phyloP scores from a whole-genome alignment of 75 land plant genomes.

The Cunninghamia lanceolata region DNA sequence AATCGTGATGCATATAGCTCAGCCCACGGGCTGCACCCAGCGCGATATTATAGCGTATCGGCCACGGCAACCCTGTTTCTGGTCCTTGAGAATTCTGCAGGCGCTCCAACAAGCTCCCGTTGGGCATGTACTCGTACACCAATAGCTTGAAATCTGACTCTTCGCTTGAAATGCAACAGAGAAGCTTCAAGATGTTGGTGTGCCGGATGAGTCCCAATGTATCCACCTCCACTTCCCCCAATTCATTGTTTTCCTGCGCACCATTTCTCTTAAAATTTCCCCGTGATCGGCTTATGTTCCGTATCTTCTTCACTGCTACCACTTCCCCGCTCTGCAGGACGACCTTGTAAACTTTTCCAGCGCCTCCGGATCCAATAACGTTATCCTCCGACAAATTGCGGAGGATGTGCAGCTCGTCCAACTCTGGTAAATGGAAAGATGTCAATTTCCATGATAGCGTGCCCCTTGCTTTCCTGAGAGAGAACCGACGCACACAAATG shows the following conservation, averaged over 20 bases:
- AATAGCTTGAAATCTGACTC: constrained; percentile 49
- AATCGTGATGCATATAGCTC: constrained; percentile 28
- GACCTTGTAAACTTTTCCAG: constrained; percentile 82
- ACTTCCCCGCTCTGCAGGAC: constrained; percentile 50
- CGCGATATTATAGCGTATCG: constrained; percentile 17
- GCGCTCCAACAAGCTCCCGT: constrained; percentile 68
- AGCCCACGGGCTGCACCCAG: constrained; percentile 26
- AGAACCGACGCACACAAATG: not conserved
- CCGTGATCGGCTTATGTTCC: constrained; percentile 9
- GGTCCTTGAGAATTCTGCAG: constrained; percentile 31
- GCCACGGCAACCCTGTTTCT: constrained; percentile 11
- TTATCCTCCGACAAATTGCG: constrained; percentile 63
- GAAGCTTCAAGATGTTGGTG: constrained; percentile 72
- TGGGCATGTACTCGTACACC: constrained; percentile 77
- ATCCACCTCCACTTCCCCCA: constrained; percentile 55
- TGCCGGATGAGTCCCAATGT: constrained; percentile 68
- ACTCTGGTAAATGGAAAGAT: constrained; percentile 54
- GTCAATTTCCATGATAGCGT: constrained; percentile 58
- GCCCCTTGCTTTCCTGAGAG: not conserved
- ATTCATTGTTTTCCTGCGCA: constrained; percentile 22
- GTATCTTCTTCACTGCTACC: constrained; percentile 83
- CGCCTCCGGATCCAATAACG: constrained; percentile 71
- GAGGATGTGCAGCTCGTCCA: constrained; percentile 53
- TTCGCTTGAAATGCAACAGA: constrained; percentile 65
- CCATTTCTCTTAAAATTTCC: not conserved